Percentiles rank a stretch among this genome's conserved stretches.
Evolutionary conservation across 2,329 filamentous ascomycete species (phyloP).

Genomic region (Ophiostoma quercus): DNA sequence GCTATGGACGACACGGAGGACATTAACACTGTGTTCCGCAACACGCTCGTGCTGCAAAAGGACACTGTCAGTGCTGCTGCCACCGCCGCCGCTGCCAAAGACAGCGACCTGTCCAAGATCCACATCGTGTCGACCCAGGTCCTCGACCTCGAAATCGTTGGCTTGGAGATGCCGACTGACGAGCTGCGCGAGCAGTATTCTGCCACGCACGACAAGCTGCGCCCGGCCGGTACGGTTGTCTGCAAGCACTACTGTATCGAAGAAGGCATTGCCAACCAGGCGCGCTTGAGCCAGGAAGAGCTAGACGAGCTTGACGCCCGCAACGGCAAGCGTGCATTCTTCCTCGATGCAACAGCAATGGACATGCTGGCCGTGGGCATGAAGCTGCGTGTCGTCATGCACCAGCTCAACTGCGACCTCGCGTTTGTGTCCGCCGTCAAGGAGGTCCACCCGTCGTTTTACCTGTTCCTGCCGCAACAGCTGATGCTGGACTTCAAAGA

Average conservation of each 20-base stretch:
- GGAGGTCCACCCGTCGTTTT: constrained; percentile 56
- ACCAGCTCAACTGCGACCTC: constrained; percentile 54
- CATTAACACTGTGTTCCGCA: constrained; percentile 41
- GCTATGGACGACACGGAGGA: constrained; percentile 37
- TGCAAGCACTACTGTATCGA: constrained; percentile 45
- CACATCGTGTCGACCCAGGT: constrained; percentile 44
- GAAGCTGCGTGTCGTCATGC: constrained; percentile 54
- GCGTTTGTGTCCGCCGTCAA: constrained; percentile 58
- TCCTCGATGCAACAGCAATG: constrained; percentile 58
- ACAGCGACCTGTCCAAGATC: constrained; percentile 32
- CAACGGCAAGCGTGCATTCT: constrained; percentile 44
- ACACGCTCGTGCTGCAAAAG: constrained; percentile 41
- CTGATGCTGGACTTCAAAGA: constrained; percentile 63
- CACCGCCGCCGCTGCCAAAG: constrained; percentile 29
- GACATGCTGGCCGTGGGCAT: constrained; percentile 57
- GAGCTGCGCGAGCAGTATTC: constrained; percentile 43
- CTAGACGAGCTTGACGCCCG: constrained; percentile 18
- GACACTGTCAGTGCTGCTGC: constrained; percentile 32
- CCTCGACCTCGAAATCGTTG: constrained; percentile 56
- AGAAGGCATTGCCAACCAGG: constrained; percentile 44
- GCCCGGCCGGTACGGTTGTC: constrained; percentile 43
- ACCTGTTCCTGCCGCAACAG: constrained; percentile 61
- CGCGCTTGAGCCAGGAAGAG: constrained; percentile 33
- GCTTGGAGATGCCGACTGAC: constrained; percentile 43
- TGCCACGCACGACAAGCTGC: constrained; percentile 30